phyloP scores from a whole-genome alignment of 1,284 basidiomycete genomes.

The Melampsora americana region DNA sequence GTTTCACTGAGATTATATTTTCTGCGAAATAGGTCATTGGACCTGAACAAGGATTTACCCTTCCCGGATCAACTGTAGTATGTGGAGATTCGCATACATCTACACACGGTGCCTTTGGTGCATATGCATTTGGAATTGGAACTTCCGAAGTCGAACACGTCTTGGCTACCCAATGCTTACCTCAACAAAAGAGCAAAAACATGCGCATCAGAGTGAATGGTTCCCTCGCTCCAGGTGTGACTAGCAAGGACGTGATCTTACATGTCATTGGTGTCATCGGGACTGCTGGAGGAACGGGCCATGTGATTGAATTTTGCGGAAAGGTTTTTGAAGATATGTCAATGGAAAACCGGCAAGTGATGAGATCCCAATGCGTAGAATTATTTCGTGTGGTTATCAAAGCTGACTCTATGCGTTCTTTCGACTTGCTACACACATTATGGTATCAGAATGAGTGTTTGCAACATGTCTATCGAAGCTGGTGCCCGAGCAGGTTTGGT shows the following conservation, averaged over 20 bases:
- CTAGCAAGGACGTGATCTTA: conserved; percentile 89
- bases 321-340: conserved; percentile 84
- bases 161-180: conserved; percentile 86
- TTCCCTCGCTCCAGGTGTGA: conserved; percentile 77
- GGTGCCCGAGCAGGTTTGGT: conserved; percentile 94
- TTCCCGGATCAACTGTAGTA: conserved; percentile 91
- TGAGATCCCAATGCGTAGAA: not conserved
- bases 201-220: conserved; percentile 93
- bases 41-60: conserved; percentile 89
- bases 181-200: conserved; percentile 90
- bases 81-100: conserved; percentile 91
- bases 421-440: not conserved
- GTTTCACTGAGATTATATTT: not conserved
- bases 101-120: conserved; percentile 90
- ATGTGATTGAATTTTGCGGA: conserved; percentile 89
- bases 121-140: conserved; percentile 92
- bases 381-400: not conserved
- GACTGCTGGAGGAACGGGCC: conserved; percentile 88
- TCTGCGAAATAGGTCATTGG: conserved; percentile 65
- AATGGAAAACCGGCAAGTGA: conserved; percentile 69
- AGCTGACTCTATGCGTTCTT: not conserved
- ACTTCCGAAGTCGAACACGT: conserved; percentile 97
- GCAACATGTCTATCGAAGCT: conserved; percentile 97
- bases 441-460: conserved; percentile 74
- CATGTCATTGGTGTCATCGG: conserved; percentile 92